These are phyloP conservation scores for Suillus variegatus DNA, from an alignment of 768 basidiomycete species.

Conservation along the genomic window DNA sequence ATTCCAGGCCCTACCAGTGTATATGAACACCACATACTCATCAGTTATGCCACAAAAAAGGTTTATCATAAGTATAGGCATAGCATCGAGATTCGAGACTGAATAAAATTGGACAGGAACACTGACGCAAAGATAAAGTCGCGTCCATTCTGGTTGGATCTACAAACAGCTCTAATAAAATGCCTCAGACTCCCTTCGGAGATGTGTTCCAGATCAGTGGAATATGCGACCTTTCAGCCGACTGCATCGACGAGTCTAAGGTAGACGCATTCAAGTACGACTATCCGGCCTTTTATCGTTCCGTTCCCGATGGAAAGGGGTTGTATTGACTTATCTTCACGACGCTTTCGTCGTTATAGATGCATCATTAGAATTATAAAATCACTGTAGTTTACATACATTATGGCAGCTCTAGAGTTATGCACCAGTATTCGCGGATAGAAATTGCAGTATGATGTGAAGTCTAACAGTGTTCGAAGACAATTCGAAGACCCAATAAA, in stretches of 20 bases:
- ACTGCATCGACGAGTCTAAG: conserved; percentile 46
- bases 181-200: too few species aligned
- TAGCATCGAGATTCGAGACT: too few species aligned
- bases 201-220: too few species aligned
- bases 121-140: too few species aligned
- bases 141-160: too few species aligned
- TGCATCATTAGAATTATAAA: background rate
- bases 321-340: conserved; percentile 15
- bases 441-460: background rate
- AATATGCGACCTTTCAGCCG: conserved; percentile 41
- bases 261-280: conserved; percentile 66
- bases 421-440: background rate
- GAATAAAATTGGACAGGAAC: too few species aligned
- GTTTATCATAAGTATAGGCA: too few species aligned
- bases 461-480: conserved; percentile 70
- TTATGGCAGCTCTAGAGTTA: background rate
- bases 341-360: too few species aligned
- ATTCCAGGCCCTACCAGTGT: too few species aligned
- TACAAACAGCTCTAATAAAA: too few species aligned
- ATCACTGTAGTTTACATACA: conserved; percentile 1
- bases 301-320: conserved; percentile 44
- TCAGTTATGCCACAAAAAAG: too few species aligned
- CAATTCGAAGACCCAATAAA: conserved; percentile 93
- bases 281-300: conserved; percentile 46
- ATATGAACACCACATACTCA: too few species aligned